Base-by-base conservation (phyloP, 2,329 filamentous ascomycete species). In the Ceratocystis smalleyi region DNA sequence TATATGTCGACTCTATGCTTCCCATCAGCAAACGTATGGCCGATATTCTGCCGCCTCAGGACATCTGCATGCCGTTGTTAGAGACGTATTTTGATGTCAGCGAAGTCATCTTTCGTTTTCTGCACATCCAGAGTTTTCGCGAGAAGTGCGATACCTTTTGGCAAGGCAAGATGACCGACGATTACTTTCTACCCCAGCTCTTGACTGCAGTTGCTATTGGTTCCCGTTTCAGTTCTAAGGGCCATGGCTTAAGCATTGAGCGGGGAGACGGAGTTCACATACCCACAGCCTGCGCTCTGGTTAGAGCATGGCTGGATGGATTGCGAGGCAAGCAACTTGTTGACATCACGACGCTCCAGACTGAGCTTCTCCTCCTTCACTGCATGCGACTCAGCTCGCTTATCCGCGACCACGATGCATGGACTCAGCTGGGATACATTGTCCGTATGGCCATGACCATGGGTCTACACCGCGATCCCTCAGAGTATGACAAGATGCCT, bases 371-470 rank as follows among this genome's bases (percentile, higher is more conserved):
- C n/a, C 74, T 81, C 3, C 70, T 83, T 40, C 78, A 81, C 67
- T 79, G 80, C 1, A 75, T 77, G 67, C 73, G 79, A 63, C 78
- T 81, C 74, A 79, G 81, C 70, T 78, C 79, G 4, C 75, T 75
- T 24, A 72, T 75, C 7, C 75, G 76, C 6, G 74, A 78, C 43
- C 77, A 81, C 62, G 77, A 80, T 62, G 74, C 77, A 0, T 83
- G 81, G 81, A 76, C 77, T 15, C 78, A 81, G 64, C 72, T 83
- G n/a, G 81, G 81, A 4, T 76, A 77, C 62, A 77, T 83, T 51
- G 76, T 82, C 4, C 77, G 81, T 17, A 79, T 81, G 74, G 81
- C 79, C 35, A 83, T 83, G 80, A 79, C 77, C 2, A 82, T 83
- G 79, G 81, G 80, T 2, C 72, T 83, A 59, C 81, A 83, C 68